These are phyloP conservation scores for Halophytophthora batemanensis DNA, from an alignment of 352 stramenopile species.

Conservation along the genomic window DNA sequence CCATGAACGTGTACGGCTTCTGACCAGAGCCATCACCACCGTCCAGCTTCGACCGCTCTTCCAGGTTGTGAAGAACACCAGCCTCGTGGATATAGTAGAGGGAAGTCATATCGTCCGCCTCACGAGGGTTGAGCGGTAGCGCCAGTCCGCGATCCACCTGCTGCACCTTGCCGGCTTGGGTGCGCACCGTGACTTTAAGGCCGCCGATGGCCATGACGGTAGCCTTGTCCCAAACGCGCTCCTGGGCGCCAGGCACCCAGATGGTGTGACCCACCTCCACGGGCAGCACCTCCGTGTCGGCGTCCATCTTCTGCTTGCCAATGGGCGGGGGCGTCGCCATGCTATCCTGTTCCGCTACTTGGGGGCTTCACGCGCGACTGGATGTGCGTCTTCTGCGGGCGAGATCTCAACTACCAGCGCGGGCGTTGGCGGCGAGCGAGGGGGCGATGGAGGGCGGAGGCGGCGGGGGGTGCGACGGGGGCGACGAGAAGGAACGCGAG, in stretches of 20 bases:
- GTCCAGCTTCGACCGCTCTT: conserved; percentile 87
- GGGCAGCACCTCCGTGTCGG: conserved; percentile 63
- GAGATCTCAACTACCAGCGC: too few species aligned
- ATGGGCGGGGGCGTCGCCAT: conserved; percentile 74
- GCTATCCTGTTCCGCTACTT: conserved; percentile 2
- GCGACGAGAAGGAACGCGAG: conserved; percentile 2
- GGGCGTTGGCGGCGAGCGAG: background rate
- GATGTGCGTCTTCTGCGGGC: too few species aligned
- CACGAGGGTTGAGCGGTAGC: conserved; percentile 75
- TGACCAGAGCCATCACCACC: conserved; percentile 60
- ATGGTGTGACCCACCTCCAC: conserved; percentile 70
- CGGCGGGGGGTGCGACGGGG: background rate
- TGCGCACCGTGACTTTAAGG: conserved; percentile 85
- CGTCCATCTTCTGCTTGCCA: conserved; percentile 67
- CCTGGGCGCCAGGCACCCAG: conserved; percentile 62
- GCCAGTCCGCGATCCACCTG: conserved; percentile 77
- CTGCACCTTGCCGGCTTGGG: conserved; percentile 79
- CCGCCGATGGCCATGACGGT: conserved; percentile 83
- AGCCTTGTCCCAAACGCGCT: conserved; percentile 76
- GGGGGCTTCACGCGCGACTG: conserved; percentile 3
- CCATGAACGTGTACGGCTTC: conserved; percentile 93
- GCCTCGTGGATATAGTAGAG: conserved; percentile 95
- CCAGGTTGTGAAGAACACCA: conserved; percentile 94
- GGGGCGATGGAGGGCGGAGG: background rate
- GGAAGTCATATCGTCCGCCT: conserved; percentile 92